Conservation (phyloP, 2,329 filamentous ascomycete species). For the Canariomyces notabilis region DNA sequence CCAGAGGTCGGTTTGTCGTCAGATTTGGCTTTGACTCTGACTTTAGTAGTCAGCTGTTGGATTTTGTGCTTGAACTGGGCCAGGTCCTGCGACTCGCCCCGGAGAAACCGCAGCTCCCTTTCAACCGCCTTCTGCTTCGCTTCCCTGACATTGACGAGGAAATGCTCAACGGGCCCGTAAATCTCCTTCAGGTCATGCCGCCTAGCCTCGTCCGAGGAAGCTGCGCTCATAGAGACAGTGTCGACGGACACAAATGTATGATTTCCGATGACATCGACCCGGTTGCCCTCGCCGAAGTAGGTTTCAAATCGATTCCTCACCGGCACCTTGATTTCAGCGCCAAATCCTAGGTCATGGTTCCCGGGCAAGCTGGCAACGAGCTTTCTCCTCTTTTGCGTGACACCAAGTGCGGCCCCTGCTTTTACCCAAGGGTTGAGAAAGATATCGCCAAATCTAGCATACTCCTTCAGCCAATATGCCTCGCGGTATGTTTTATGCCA, state of each 20-base stretch:
- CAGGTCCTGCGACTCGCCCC: conserved; percentile 54
- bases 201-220: conserved; percentile 46
- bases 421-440: conserved; percentile 69
- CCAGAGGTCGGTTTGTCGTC: conserved; percentile 36
- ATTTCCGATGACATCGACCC: conserved; percentile 87
- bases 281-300: conserved; percentile 88
- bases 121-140: conserved; percentile 63
- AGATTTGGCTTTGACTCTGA: conserved; percentile 42
- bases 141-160: conserved; percentile 62
- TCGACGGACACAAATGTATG: conserved; percentile 94
- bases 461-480: conserved; percentile 81
- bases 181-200: conserved; percentile 54
- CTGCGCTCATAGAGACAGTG: conserved; percentile 78
- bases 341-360: conserved; percentile 94
- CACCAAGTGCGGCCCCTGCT: conserved; percentile 48
- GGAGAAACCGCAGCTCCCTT: conserved; percentile 61
- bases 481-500: conserved; percentile 74
- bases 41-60: too few relatives aligned
- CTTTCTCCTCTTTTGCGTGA: conserved; percentile 64
- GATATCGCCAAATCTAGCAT: conserved; percentile 76
- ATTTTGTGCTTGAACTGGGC: conserved; percentile 54
- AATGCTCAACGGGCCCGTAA: conserved; percentile 71
- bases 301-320: conserved; percentile 79
- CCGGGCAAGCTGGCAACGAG: conserved; percentile 83
- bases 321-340: conserved; percentile 71